Conservation (phyloP, 306 rosid species). For the Potentilla sterilis region DNA sequence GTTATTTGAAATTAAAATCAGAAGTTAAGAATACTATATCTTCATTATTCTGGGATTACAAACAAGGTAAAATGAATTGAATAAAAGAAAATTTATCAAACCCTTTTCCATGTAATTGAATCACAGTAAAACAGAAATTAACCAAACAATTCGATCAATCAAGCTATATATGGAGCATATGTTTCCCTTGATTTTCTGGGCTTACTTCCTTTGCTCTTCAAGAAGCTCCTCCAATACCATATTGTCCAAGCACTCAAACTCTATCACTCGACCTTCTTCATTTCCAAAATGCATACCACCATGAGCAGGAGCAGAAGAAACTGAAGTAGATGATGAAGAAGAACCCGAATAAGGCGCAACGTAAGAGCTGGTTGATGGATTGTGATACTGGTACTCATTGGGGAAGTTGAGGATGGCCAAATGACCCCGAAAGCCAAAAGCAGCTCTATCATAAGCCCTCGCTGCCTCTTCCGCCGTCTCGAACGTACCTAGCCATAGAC, state of each 20-base stretch:
- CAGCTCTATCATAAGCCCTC: slow-evolving; percentile 87
- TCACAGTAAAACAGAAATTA: neutral
- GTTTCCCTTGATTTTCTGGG: neutral
- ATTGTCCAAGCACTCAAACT: slow-evolving; percentile 70
- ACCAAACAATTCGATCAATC: neutral
- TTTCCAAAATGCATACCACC: neutral
- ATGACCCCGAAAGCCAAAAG: slow-evolving; percentile 77
- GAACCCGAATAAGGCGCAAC: neutral
- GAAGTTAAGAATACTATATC: neutral
- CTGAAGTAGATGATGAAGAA: slow-evolving; percentile 9
- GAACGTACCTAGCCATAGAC: slow-evolving; percentile 86
- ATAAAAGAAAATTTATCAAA: neutral
- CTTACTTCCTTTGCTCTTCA: slow-evolving; percentile 31
- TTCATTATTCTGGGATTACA: neutral
- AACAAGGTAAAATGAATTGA: neutral
- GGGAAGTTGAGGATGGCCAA: slow-evolving; percentile 87
- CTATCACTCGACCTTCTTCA: slow-evolving; percentile 32
- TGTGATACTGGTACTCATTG: slow-evolving; percentile 51
- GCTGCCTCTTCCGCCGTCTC: slow-evolving; percentile 89
- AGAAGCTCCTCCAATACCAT: slow-evolving; percentile 77
- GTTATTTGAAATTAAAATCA: neutral
- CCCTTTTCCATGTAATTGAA: neutral
- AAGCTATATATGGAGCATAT: neutral
- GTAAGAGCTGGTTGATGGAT: slow-evolving; percentile 17
- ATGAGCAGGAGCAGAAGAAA: neutral